Base-by-base conservation (phyloP, 2,329 filamentous ascomycete genomes). In the Apiospora kogelbergensis region DNA sequence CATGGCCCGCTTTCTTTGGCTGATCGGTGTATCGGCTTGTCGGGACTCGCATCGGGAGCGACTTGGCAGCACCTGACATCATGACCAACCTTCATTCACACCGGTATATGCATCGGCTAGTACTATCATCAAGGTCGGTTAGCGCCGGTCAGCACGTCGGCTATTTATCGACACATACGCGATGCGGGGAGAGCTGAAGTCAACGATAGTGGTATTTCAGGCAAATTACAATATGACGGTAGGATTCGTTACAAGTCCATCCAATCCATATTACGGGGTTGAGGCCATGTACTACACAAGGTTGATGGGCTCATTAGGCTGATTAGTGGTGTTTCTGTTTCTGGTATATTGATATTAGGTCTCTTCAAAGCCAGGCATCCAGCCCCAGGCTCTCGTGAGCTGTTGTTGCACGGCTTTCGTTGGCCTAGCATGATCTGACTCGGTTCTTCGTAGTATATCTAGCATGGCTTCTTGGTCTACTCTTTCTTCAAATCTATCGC, bases 381-480 rank as follows among this genome's bases (percentile, higher is more conserved):
- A 86, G 20, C 81, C 84, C 86, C 85, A 89, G 68, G 81, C 82
- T 67, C 79, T 79, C 72, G 82, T 83, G 68, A 88, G 77, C 69
- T 84, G 81, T 45, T 78, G 75, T 46, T 84, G 82, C 37, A 86
- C 84, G 11, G 80, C 78, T 7, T 78, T 80, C 9, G 86, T 89
- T 6, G 86, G 86, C 76, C 86, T 84, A 5, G 83, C 86, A 74
- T 87, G 82, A n/a, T 84, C 81, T 41, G 74, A 77, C 72, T 88
- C 84, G 2, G 84, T 86, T 70, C 77, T 81, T 63, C 78, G 76
- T 53, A 89, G 76, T 3, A 87, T 78, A 26, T 83, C 80, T 22
- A 87, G 71, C 37, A 88, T 70, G 13, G 84, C 85, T 66, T 82
- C 78, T 72, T 87, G 85, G 63, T 87, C 85, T 22, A 71, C 68